Conservation (phyloP, 1,284 basidiomycete species). For the Exsudoporus floridanus region DNA sequence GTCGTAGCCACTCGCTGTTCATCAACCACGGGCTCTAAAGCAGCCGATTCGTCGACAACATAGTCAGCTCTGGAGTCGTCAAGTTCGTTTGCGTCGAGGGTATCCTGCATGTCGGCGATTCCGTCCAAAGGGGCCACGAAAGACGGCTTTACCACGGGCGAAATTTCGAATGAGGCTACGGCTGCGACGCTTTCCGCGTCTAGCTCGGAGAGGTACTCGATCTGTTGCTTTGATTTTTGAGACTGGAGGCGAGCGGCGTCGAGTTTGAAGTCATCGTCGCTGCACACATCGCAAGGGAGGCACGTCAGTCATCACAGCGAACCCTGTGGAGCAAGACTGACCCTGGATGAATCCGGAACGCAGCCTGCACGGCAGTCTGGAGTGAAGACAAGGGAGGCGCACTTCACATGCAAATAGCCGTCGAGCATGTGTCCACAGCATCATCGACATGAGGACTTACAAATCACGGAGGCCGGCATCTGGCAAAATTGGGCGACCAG, state of each 20-base stretch:
- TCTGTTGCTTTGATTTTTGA: constrained; percentile 9
- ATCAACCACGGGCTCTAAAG: neutral
- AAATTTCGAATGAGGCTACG: constrained; percentile 7
- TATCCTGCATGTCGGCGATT: neutral
- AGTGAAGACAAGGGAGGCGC: constrained; percentile 25
- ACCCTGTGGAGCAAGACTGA: constrained; percentile 29
- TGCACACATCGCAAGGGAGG: constrained; percentile 8
- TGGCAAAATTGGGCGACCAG: constrained; percentile 41
- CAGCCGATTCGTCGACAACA: neutral
- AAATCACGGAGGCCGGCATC: constrained; percentile 9
- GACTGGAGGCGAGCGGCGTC: constrained; percentile 16
- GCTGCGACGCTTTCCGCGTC: constrained; percentile 1
- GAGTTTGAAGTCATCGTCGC: constrained; percentile 15
- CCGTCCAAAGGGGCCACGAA: neutral
- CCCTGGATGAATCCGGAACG: constrained; percentile 41
- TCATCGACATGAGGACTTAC: constrained; percentile 25
- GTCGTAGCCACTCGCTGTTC: neutral
- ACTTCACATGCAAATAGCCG: constrained; percentile 13
- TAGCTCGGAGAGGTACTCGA: constrained; percentile 7
- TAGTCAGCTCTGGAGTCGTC: neutral
- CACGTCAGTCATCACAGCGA: constrained; percentile 10
- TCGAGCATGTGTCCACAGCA: constrained; percentile 13
- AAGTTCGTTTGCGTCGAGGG: neutral
- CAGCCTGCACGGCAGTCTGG: constrained; percentile 39
- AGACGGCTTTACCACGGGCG: neutral